Conservation (phyloP, 805 yeast genomes). For the Trichomonascus vanleenenianus region DNA sequence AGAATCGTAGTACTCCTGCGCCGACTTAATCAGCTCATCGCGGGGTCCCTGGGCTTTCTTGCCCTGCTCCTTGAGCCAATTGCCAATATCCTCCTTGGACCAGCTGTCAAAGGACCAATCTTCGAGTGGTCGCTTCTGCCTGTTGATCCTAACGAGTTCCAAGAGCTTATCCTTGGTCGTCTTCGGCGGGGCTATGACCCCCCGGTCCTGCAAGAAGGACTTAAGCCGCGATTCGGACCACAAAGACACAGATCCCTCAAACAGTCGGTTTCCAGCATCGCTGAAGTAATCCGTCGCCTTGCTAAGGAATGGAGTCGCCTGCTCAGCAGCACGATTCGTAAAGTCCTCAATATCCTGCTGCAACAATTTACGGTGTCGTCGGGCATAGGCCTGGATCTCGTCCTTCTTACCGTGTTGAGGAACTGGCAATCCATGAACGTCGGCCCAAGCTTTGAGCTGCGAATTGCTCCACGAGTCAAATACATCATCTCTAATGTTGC, state of each 20-base stretch:
- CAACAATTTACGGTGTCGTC: slow-evolving; percentile 27
- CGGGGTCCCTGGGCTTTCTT: slow-evolving; percentile 35
- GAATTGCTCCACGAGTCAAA: slow-evolving; percentile 36
- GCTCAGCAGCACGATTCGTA: slow-evolving; percentile 9
- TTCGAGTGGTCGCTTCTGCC: slow-evolving; percentile 32
- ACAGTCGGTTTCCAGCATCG: slow-evolving; percentile 13
- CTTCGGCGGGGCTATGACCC: slow-evolving; percentile 24
- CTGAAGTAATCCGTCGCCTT: slow-evolving; percentile 17
- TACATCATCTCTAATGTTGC: slow-evolving; percentile 31
- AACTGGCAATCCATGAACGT: slow-evolving; percentile 28
- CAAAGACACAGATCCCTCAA: slow-evolving; percentile 18
- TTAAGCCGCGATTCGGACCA: slow-evolving; percentile 31
- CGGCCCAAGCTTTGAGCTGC: slow-evolving; percentile 37
- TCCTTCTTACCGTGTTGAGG: slow-evolving; percentile 15
- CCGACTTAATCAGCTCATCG: slow-evolving; percentile 31
- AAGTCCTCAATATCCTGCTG: slow-evolving; percentile 16
- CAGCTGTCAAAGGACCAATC: slow-evolving; percentile 47
- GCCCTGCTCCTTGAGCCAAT: slow-evolving; percentile 43
- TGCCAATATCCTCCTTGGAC: slow-evolving; percentile 41
- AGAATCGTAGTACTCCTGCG: slow-evolving; percentile 26
- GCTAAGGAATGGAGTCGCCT: slow-evolving; percentile 15
- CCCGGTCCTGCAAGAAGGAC: slow-evolving; percentile 31
- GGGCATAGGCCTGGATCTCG: slow-evolving; percentile 22
- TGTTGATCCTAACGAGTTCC: slow-evolving; percentile 35
- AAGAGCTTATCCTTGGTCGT: slow-evolving; percentile 34